Base-by-base conservation (phyloP, 2,329 filamentous ascomycete species). In the Venturia carpophila region DNA sequence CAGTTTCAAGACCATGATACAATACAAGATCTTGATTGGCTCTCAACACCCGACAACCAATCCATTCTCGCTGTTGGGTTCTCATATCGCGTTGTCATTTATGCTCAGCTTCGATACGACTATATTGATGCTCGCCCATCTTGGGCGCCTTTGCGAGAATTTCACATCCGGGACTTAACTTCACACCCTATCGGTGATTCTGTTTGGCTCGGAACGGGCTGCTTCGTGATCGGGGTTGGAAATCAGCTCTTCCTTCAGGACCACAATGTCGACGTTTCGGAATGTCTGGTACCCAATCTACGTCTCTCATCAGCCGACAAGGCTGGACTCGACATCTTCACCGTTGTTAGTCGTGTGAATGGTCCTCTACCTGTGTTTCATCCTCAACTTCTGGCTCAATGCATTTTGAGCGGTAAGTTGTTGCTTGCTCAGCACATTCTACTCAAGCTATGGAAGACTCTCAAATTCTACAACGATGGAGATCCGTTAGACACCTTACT, bases 21-120 rank as follows among this genome's bases (percentile, higher is more conserved):
- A 6, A 91, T 97, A 49, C 86, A 88, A 68, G 92, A 96, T 74
- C 83, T 97, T 15, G 92, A 96, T 74, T 97, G 93, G 93, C 93
- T 92, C 0, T 93, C 90, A 3, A 96, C 92, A 0, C 91, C 91
- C 0, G 91, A 96, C 73, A 87, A 86, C 61, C 91, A 96, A 71
- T 93, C 90, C 0, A 92, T 97, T 65, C 80, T 97, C 24, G 91
- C 92, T 0, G 90, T 97, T n/a, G 92, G 92, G 0, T 96, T 96
- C 71, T 87, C 88, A n/a, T 90, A 92, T 68, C 86, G 89, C 65
- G 88, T 97, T 5, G 77, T 95, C 39, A 80, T 97, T 2, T 83
- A 96, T 34, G 88, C 89, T 6, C 92, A 97, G 72, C 87, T 96
- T 78, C 88, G 92, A 15, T 97, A 94, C 72, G 91, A 96, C 75